Evolutionary conservation across 306 rosid genomes (phyloP).

Genomic region (Psophocarpus tetragonolobus): DNA sequence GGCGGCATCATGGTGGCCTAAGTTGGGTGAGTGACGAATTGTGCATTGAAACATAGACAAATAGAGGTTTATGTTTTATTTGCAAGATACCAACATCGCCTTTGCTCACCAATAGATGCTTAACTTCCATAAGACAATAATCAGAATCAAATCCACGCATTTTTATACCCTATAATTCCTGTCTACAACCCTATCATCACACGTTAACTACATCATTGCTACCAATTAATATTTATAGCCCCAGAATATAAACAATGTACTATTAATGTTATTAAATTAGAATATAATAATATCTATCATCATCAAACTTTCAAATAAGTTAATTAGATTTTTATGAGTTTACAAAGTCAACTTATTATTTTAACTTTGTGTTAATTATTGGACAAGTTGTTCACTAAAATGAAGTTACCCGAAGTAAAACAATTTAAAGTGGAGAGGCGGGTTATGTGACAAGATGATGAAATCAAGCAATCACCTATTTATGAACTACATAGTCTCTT

Average conservation of each 20-base stretch:
- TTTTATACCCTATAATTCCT: conserved; percentile 23
- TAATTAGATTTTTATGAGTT: no score
- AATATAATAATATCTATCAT: no score
- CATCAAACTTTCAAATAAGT: no score
- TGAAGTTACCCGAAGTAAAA: no score
- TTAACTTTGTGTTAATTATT: no score
- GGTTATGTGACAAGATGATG: no score
- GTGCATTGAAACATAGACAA: conserved; percentile 30
- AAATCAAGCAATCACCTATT: no score
- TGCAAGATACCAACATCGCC: conserved; percentile 13
- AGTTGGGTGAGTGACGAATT: conserved; percentile 16
- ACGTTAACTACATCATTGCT: neutral
- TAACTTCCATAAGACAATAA: conserved; percentile 23
- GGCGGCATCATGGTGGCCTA: conserved; percentile 17
- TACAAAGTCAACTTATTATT: no score
- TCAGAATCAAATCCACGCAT: conserved; percentile 37
- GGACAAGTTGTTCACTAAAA: no score
- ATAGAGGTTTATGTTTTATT: conserved; percentile 2
- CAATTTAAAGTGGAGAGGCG: no score
- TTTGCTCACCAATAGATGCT: conserved; percentile 30
- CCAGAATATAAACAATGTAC: neutral
- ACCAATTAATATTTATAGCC: neutral
- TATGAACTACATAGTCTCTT: no score
- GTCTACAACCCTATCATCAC: conserved; percentile 27
- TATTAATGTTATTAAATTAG: no score